phyloP scores from a whole-genome alignment of 1,284 basidiomycete species.

The Farysia itapuensis region DNA sequence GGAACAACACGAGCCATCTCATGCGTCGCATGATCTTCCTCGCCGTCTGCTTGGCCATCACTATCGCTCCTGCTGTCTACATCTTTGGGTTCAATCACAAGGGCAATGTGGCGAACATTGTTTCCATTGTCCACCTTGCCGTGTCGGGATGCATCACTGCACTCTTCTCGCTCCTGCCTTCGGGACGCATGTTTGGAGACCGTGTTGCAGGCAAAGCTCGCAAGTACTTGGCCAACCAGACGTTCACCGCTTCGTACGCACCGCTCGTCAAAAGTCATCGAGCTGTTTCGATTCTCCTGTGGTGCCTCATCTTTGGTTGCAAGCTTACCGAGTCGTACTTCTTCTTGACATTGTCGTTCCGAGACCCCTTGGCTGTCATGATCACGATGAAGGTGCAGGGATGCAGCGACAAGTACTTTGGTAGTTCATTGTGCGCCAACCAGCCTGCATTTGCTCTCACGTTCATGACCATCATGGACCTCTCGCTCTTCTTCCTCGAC shows the following conservation, averaged over 20 bases:
- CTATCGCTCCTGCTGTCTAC: constrained; percentile 57
- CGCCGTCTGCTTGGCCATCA: constrained; percentile 54
- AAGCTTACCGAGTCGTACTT: constrained; percentile 60
- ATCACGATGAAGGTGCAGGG: constrained; percentile 56
- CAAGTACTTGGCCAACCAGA: constrained; percentile 60
- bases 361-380: constrained; percentile 59
- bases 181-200: constrained; percentile 58
- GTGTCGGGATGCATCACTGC: constrained; percentile 53
- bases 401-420: constrained; percentile 59
- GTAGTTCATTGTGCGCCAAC: constrained; percentile 52
- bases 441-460: constrained; percentile 58
- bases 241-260: constrained; percentile 58
- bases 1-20: constrained; percentile 60
- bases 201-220: constrained; percentile 58
- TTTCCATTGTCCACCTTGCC: constrained; percentile 51
- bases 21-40: constrained; percentile 56
- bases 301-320: constrained; percentile 58
- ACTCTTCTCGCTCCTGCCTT: constrained; percentile 56
- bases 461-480: constrained; percentile 59
- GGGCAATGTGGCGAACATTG: constrained; percentile 43
- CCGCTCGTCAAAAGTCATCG: constrained; percentile 48
- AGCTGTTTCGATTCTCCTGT: constrained; percentile 54
- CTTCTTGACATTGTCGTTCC: constrained; percentile 59
- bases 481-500: constrained; percentile 59
- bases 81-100: constrained; percentile 53